These are phyloP conservation scores for Podila epigama DNA, from an alignment of 192 early-diverging fungal genomes.

Conservation along the genomic window DNA sequence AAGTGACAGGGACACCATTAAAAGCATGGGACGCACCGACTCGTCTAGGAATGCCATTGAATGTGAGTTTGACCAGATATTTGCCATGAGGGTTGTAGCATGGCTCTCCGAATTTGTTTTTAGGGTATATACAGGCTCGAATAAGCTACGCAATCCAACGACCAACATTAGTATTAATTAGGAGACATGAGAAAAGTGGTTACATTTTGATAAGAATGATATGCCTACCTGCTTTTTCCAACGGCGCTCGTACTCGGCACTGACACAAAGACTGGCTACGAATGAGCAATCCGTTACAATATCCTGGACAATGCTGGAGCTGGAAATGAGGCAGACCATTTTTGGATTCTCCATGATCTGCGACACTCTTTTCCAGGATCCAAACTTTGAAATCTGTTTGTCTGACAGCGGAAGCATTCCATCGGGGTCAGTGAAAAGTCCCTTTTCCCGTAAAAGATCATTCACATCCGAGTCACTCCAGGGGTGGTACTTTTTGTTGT, in stretches of 20 bases:
- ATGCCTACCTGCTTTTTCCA: slow-evolving; percentile 72
- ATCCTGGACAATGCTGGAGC: slow-evolving; percentile 79
- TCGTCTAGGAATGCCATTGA: slow-evolving; percentile 86
- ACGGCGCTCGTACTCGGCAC: slow-evolving; percentile 78
- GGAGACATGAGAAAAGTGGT: not conserved
- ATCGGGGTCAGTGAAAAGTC: slow-evolving; percentile 72
- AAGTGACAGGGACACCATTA: too few species aligned
- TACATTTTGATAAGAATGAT: not conserved
- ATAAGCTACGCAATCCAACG: slow-evolving; percentile 61
- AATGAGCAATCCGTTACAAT: slow-evolving; percentile 96
- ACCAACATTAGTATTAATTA: not conserved
- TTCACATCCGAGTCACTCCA: slow-evolving; percentile 20
- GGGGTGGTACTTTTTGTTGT: slow-evolving; percentile 36
- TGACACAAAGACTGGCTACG: slow-evolving; percentile 90
- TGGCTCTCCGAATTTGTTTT: slow-evolving; percentile 71
- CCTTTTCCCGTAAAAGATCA: slow-evolving; percentile 29
- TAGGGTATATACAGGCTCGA: slow-evolving; percentile 88
- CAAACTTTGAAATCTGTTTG: slow-evolving; percentile 78
- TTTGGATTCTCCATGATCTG: slow-evolving; percentile 72
- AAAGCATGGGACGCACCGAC: slow-evolving; percentile 49
- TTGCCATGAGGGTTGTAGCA: slow-evolving; percentile 88
- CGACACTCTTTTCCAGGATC: slow-evolving; percentile 82
- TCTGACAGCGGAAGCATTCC: slow-evolving; percentile 75
- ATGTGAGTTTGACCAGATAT: slow-evolving; percentile 86
- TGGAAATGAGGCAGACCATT: slow-evolving; percentile 75